Conservation (phyloP, 345 rosid genomes). For the Dipteronia sinensis region DNA sequence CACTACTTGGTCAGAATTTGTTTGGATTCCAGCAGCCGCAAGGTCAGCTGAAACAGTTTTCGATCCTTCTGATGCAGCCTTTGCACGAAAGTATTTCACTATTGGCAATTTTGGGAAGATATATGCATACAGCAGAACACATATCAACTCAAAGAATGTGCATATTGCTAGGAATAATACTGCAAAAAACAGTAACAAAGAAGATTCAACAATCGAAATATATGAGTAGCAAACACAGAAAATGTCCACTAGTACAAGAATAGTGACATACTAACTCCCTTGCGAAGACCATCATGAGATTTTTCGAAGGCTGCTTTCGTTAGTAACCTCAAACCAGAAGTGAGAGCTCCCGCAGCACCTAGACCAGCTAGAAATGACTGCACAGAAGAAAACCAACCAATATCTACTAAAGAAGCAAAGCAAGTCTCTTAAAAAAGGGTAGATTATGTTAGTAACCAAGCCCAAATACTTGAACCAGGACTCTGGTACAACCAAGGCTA, state of each 20-base stretch:
- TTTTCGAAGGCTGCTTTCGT: slow-evolving; percentile 67
- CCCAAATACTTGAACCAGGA: too few species aligned
- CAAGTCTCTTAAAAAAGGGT: not conserved
- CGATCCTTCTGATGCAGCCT: slow-evolving; percentile 92
- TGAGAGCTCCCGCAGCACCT: not conserved
- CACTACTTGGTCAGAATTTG: slow-evolving; percentile 26
- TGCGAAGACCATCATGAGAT: slow-evolving; percentile 44
- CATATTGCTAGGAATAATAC: slow-evolving; percentile 84
- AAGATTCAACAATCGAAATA: not conserved
- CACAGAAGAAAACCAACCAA: not conserved
- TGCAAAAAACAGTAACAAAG: slow-evolving; percentile 24
- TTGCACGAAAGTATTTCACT: slow-evolving; percentile 81
- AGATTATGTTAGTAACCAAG: not conserved
- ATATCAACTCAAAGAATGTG: slow-evolving; percentile 61
- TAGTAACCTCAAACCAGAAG: slow-evolving; percentile 63
- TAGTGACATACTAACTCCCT: not conserved
- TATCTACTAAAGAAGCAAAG: not conserved
- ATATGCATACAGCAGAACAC: slow-evolving; percentile 61
- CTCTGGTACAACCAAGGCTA: too few species aligned
- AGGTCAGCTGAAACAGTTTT: slow-evolving; percentile 82
- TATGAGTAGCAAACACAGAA: slow-evolving; percentile 1
- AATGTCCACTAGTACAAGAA: not conserved
- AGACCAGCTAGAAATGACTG: slow-evolving; percentile 2
- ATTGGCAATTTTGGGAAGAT: slow-evolving; percentile 75
- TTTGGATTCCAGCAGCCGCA: slow-evolving; percentile 81